Evolutionary conservation across 257 asterid genomes (phyloP), one percentile per base, ranked within the genome.

Genomic region (Ehretia macrophylla): DNA sequence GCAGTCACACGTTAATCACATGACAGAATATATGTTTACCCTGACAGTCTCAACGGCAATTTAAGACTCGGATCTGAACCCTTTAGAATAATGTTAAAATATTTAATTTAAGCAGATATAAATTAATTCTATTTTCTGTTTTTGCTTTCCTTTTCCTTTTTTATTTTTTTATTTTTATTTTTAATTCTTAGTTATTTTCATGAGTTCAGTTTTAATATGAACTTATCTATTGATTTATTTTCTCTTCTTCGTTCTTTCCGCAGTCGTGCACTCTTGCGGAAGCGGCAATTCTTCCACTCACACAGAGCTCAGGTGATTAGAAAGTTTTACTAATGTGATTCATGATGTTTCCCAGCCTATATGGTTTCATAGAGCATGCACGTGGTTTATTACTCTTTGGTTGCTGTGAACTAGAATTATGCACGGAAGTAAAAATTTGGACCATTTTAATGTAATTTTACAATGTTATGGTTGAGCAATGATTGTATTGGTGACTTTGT

Each of bases 261-360:
- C 87, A 93, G 99, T 55, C 95, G 96, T 66, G 82, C 87, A 13
- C 94, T 85, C 75, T 72, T 93, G 88, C 95, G 83, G 81, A 93
- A 83, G 80, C 87, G 99, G 67, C 96, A 87, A 64, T 93, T 93
- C 80, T 93, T 89, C 75, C 99, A 93, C 75, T 93, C 99, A 19
- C 99, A 89, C 77, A 80, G 95, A 79, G 99, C 99, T 58, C 99
- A 93, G 83, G 99, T 93, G 79, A 87, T 77, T 10, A 42, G 14
- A 42, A 42, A 2, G 12, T 10, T 42, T 42, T 42, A 42, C 8
- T 59, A 59, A 32, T 67, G 18, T 8, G 19, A 39, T 46, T 61
- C n/a, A 60, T 52, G 46, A n/a, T 70, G 70, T 17, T 21, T 58
- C 27, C 21, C 13, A 46, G 10, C 20, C n/a, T 12, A 20, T 45